Percentiles rank a stretch among this genome's conserved stretches.
Evolutionary conservation across 2,329 filamentous ascomycete species (phyloP).

Genomic region (Fusarium sp.): DNA sequence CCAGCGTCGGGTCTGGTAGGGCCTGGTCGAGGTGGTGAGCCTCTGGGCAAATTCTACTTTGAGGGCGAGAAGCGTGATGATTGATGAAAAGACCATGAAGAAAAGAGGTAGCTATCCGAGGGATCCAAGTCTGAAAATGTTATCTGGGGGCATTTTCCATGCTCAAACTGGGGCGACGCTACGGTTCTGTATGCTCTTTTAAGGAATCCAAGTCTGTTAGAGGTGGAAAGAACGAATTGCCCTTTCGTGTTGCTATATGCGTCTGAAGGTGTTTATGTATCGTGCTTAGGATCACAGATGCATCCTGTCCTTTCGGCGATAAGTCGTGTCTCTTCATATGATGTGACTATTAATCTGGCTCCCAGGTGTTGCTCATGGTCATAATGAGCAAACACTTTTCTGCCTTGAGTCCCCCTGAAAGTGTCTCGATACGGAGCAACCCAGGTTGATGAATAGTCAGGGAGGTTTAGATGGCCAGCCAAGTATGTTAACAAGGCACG

Average conservation of each 20-base stretch:
- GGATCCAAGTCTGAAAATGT: background rate
- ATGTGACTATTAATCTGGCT: background rate
- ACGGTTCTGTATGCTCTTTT: background rate
- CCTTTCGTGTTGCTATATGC: background rate
- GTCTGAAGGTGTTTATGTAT: background rate
- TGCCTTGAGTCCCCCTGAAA: background rate
- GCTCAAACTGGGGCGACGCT: background rate
- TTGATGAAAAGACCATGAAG: background rate
- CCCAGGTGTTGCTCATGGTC: too few relatives aligned
- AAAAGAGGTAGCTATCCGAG: background rate
- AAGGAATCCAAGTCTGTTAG: background rate
- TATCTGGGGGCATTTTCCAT: background rate
- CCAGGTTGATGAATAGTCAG: background rate
- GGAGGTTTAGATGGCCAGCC: background rate
- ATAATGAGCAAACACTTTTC: background rate
- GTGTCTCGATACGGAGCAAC: too few relatives aligned
- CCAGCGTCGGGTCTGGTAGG: constrained; percentile 56
- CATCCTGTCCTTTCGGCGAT: constrained; percentile 1
- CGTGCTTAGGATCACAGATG: constrained; percentile 19
- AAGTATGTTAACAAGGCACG: too few relatives aligned
- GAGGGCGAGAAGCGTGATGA: constrained; percentile 56
- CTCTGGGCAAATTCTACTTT: constrained; percentile 71
- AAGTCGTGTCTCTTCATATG: background rate
- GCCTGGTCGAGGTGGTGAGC: constrained; percentile 58
- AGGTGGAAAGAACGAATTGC: background rate